Evolutionary conservation across 495 filamentous ascomycete species (phyloP), one percentile per base, ranked within the genome.

Genomic region (Ascodesmis nigricans): DNA sequence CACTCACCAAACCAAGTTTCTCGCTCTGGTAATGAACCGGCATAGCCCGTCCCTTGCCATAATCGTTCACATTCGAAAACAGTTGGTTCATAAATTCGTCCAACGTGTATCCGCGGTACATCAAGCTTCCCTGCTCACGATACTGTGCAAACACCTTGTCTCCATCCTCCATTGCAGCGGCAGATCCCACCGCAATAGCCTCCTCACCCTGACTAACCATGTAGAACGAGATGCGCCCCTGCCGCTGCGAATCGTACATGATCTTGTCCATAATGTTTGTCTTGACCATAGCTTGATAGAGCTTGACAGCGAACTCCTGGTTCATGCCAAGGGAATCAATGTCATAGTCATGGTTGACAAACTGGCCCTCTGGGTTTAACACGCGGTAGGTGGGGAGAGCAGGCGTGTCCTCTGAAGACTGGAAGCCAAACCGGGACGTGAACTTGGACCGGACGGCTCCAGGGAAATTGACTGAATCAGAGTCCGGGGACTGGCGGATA

Each of bases 61-160:
- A 55, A 40, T 99, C 87, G 39, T 83, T 69, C 18, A 55, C 59
- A 47, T 93, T 99, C 18, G 90, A 71, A 54, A 99, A 93, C 3
- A 95, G 56, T 54, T 99, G 90, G 49, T 66, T 77, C 87, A 95
- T 95, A 47, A 93, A 95, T 31, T 52, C 49, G 15, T 52, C 49
- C 20, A 91, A 59, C 1, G 69, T 79, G 50, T 84, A 93, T 8
- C 87, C 90, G 8, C 87, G 71, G 51, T 93, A 76, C 43, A 75
- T 65, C 53, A 90, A 84, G 9, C 91, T 74, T 2, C 83, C 87
- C 18, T 83, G 67, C 56, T 99, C 87, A 37, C 87, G 73, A 48
- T 99, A 99, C 49, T 99, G 87, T 30, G 75, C 78, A 45, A 92
- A 99, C 17, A 92, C 63, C 10, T 91, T 78, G 45, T 99, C 90